phyloP scores from a whole-genome alignment of 2,329 filamentous ascomycete genomes.

The Geosmithia morbida region DNA sequence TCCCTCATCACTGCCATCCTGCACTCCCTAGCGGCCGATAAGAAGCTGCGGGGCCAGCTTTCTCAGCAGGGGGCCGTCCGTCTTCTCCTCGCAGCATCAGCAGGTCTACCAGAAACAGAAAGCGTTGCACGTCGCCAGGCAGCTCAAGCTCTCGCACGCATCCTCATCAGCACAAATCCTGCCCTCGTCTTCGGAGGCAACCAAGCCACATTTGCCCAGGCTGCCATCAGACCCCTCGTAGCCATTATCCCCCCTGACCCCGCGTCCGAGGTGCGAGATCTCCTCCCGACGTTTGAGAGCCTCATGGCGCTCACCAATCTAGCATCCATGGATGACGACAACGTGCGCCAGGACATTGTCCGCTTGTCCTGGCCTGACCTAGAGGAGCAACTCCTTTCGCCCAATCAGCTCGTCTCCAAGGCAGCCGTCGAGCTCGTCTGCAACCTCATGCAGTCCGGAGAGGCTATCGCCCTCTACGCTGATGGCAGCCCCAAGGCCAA shows the following conservation, averaged over 20 bases:
- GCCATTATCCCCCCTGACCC: conserved; percentile 57
- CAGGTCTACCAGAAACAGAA: conserved; percentile 40
- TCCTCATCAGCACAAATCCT: conserved; percentile 78
- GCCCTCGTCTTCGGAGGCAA: conserved; percentile 69
- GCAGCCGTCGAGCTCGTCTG: conserved; percentile 82
- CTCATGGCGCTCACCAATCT: conserved; percentile 90
- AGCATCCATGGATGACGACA: conserved; percentile 60
- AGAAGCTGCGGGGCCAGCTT: conserved; percentile 60
- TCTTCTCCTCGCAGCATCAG: conserved; percentile 60
- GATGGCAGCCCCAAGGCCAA: conserved; percentile 52
- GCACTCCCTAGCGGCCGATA: conserved; percentile 60
- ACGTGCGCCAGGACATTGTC: conserved; percentile 54
- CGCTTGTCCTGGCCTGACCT: conserved; percentile 59
- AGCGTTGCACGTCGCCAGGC: conserved; percentile 38
- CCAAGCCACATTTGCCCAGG: conserved; percentile 57
- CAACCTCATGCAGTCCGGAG: conserved; percentile 63
- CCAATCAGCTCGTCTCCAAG: conserved; percentile 62
- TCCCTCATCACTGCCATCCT: conserved; percentile 64
- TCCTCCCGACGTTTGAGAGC: conserved; percentile 80
- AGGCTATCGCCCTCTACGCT: conserved; percentile 54
- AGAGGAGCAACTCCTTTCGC: conserved; percentile 70
- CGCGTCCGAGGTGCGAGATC: conserved; percentile 50
- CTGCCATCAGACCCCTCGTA: conserved; percentile 70
- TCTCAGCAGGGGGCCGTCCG: conserved; percentile 91
- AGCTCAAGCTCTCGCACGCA: conserved; percentile 69